These are phyloP conservation scores for Xylariaceae sp. DNA, from an alignment of 2,329 filamentous ascomycete genomes.

Conservation along the genomic window DNA sequence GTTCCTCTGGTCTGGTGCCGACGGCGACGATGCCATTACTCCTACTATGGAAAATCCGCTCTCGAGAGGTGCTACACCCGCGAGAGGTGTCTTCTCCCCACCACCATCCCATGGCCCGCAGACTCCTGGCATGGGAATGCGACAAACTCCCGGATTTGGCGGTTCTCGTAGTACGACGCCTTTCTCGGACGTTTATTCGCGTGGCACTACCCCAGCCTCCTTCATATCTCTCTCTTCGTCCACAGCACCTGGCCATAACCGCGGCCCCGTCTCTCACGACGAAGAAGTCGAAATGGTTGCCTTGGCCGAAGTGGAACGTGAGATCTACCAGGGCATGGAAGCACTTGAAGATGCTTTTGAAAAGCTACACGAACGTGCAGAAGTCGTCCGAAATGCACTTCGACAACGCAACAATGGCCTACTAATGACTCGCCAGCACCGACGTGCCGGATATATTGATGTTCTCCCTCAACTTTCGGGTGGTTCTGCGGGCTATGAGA, in stretches of 20 bases:
- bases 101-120: constrained; percentile 40
- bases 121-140: constrained; percentile 40
- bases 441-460: constrained; percentile 49
- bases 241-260: constrained; percentile 38
- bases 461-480: constrained; percentile 51
- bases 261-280: constrained; percentile 75
- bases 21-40: constrained; percentile 48
- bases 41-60: constrained; percentile 41
- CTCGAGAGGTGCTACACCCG: constrained; percentile 55
- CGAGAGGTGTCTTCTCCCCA: constrained; percentile 44
- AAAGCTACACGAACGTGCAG: constrained; percentile 80
- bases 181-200: constrained; percentile 50
- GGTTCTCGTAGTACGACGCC: constrained; percentile 48
- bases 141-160: constrained; percentile 40
- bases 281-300: constrained; percentile 92
- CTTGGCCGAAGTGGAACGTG: constrained; percentile 85
- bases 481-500: constrained; percentile 47
- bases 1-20: constrained; percentile 90
- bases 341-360: constrained; percentile 92
- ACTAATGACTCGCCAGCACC: constrained; percentile 60
- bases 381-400: constrained; percentile 73
- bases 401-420: constrained; percentile 81
- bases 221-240: constrained; percentile 37
- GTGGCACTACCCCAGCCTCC: constrained; percentile 55
- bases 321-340: constrained; percentile 94